Percentiles rank a stretch among this genome's conserved stretches.
Evolutionary conservation across 352 stramenopile species (phyloP).

Genomic region (Pythium volutum): DNA sequence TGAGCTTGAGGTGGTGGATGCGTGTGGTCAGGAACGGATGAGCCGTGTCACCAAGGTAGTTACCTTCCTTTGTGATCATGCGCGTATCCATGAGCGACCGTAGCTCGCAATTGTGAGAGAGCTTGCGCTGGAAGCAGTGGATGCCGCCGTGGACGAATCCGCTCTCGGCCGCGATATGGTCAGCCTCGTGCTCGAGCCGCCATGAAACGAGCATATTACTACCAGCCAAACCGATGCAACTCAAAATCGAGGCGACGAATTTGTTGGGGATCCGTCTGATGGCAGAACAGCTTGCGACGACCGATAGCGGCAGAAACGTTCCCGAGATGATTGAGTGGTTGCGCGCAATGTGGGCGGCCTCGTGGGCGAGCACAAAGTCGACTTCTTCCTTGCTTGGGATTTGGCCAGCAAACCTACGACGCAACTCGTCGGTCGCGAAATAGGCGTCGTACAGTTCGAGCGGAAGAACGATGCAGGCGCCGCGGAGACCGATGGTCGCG

Average conservation of each 20-base stretch:
- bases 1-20: constrained; percentile 58
- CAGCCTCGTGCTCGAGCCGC: constrained; percentile 76
- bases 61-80: constrained; percentile 76
- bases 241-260: constrained; percentile 45
- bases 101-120: constrained; percentile 72
- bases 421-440: constrained; percentile 46
- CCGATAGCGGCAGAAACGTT: constrained; percentile 53
- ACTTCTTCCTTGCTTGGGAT: constrained; percentile 72
- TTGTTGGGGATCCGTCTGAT: constrained; percentile 81
- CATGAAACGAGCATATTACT: constrained; percentile 72
- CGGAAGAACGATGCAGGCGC: constrained; percentile 69
- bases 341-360: constrained; percentile 78
- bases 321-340: constrained; percentile 74
- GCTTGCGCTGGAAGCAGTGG: constrained; percentile 70
- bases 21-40: constrained; percentile 75
- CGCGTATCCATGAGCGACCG: constrained; percentile 48
- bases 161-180: constrained; percentile 64
- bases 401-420: constrained; percentile 38
- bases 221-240: constrained; percentile 41
- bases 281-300: constrained; percentile 47
- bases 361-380: constrained; percentile 80
- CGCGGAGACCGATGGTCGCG: constrained; percentile 44
- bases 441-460: constrained; percentile 81
- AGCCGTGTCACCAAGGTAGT: constrained; percentile 78
- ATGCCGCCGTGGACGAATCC: constrained; percentile 71